These are phyloP conservation scores for Candida insectorum DNA, from an alignment of 805 yeast genomes.

Conservation along the genomic window DNA sequence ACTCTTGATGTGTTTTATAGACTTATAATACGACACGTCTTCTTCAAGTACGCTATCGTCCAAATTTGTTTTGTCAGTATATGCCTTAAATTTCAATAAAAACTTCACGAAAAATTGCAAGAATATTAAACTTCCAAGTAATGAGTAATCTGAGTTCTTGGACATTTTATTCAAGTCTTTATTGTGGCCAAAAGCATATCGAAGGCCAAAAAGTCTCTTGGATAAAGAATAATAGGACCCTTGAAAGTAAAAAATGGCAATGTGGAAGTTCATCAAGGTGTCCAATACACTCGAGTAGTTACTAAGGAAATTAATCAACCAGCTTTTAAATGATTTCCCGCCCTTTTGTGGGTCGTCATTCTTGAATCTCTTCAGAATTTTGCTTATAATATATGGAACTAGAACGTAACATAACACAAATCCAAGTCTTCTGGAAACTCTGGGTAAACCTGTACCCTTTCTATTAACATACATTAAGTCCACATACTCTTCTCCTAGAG, in stretches of 20 bases:
- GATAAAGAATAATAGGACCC: conserved; percentile 80
- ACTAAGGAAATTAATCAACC: conserved; percentile 21
- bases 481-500: conserved; percentile 93
- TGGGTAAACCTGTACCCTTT: conserved; percentile 50
- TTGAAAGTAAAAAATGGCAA: conserved; percentile 76
- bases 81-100: conserved; percentile 28
- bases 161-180: conserved; percentile 39
- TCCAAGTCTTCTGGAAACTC: conserved; percentile 43
- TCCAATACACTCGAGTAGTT: conserved; percentile 50
- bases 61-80: conserved; percentile 15
- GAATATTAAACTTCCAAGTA: conserved; percentile 63
- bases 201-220: conserved; percentile 72
- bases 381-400: conserved; percentile 53
- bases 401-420: conserved; percentile 61
- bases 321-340: conserved; percentile 6
- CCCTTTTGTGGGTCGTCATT: conserved; percentile 9
- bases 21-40: conserved; percentile 9
- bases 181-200: conserved; percentile 73
- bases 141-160: conserved; percentile 63
- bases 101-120: conserved; percentile 49
- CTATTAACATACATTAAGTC: conserved; percentile 66
- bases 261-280: conserved; percentile 60
- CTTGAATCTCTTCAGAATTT: conserved; percentile 22
- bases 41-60: conserved; percentile 6
- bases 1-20: conserved; percentile 6